Evolutionary conservation across 2,329 filamentous ascomycete species (phyloP), one percentile per base, ranked within the genome.

Genomic region (Penicillium brevicompactum): DNA sequence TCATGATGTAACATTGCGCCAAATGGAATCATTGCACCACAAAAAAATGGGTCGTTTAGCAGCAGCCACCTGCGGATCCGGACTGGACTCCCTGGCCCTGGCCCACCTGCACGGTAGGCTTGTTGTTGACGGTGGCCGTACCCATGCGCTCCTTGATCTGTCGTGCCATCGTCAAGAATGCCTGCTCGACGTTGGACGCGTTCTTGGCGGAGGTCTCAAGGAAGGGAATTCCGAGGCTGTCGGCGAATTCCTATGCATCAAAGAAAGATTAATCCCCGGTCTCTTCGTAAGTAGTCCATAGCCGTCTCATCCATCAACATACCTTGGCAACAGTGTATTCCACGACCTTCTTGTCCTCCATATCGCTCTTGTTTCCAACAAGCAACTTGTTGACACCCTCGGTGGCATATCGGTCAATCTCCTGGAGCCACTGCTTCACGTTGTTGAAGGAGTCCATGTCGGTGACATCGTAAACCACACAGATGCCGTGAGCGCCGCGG

Each of bases 371-470:
- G 89, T 99, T 99, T 74, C 94, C 94, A 61, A 99, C 93, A 60
- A 99, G 87, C 65, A 99, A 85, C 86, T 99, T 99, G 87, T 99
- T 99, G 74, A 99, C 94, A 65, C 94, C 94, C 81, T 99, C 94
- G 67, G 94, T 99, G 69, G 94, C 94, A 73, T 99, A 97, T 77
- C 94, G 88, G 82, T 99, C 94, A 70, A 99, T 99, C 82, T 99
- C 94, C 79, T 99, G 94, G 60, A 99, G 87, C 94, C 94, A 99
- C 84, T 99, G 94, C 90, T 99, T 97, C 71, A 99, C 94, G 82
- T 97, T 99, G 88, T 99, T 97, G 91, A 99, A 99, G 30, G 91
- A 96, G 78, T 97, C 94, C 93, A 97, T 97, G 78, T 99, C 94
- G 67, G 94, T 99, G 74, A 99, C 94, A 87, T 99, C 94, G 85